Base-by-base conservation (phyloP, 768 basidiomycete species). In the Candolleomyces aberdarensis region DNA sequence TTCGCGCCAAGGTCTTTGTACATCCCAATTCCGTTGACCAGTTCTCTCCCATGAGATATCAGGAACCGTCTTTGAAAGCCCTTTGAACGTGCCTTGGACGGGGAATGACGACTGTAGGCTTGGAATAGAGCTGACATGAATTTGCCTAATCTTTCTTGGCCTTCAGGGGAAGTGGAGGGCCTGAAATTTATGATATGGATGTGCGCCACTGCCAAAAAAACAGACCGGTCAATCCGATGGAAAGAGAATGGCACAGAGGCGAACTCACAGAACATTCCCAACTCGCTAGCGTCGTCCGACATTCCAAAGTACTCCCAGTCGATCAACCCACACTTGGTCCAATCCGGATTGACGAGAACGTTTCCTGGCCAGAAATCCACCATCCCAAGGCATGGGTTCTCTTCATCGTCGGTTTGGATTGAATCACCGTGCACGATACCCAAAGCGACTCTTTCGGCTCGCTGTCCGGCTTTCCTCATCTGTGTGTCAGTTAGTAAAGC, bases 261-360 rank as follows among this genome's bases (percentile, higher is more conserved):
- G n/a, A 66, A 26, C 72, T 69, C 54, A 74, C 74, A 56, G 55
- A 74, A 68, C 70, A 74, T 73, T n/a, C 73, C 74, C 39, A 72
- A 55, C 62, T 75, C 74, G 20, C 70, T 68, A 4, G 66, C 63
- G 4, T 71, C 66, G 46, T 67, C 65, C 10, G 72, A 71, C 32
- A 62, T 57, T 40, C 74, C 71, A 58, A 75, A 75, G 60, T 75
- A 71, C 52, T 74, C 74, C 74, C 72, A 74, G 51, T 74, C 72
- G 15, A 75, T 66, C 50, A 75, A 65, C 7, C 72, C 68, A 44
- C 60, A 66, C 20, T 15, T 62, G 26, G 50, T 40, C 29, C 43
- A 26, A 11, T 62, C 60, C 11, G 46, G 48, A 19, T 67, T 61
- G 36, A 75, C 64, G 41, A 75, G 62, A n/a, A 75, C 65, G 60